These are phyloP conservation scores for Allantophomopsis cytisporea DNA, from an alignment of 2,329 filamentous ascomycete species.

Conservation along the genomic window DNA sequence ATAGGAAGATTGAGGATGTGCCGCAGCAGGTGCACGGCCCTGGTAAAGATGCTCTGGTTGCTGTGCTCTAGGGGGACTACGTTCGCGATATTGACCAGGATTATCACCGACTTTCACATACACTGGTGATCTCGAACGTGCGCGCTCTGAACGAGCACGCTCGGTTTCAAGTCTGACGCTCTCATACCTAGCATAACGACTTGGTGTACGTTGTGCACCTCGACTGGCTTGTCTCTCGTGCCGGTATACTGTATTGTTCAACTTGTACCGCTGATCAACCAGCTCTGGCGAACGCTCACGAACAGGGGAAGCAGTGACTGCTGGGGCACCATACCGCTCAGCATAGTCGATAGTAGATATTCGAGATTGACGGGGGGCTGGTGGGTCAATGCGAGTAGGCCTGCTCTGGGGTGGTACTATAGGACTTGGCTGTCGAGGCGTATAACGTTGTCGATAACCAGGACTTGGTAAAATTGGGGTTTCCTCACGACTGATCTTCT, in stretches of 20 bases:
- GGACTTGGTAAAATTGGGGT: not conserved
- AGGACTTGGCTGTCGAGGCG: not conserved
- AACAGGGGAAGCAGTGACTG: conserved; percentile 6
- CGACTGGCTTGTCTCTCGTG: conserved; percentile 17
- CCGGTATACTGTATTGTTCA: conserved; percentile 18
- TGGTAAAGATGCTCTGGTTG: conserved; percentile 17
- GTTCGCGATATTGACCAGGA: conserved; percentile 16
- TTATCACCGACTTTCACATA: conserved; percentile 16
- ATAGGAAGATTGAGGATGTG: conserved; percentile 15
- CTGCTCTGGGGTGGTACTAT: not conserved
- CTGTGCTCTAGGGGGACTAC: conserved; percentile 13
- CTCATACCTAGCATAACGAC: conserved; percentile 19
- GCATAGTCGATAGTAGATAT: conserved; percentile 11
- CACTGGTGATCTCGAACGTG: conserved; percentile 20
- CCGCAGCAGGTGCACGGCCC: conserved; percentile 10
- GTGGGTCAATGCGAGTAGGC: conserved; percentile 8
- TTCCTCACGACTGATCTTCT: not conserved
- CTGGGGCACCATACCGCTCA: conserved; percentile 9
- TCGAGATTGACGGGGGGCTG: conserved; percentile 6
- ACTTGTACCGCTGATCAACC: conserved; percentile 17
- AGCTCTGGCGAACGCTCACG: conserved; percentile 17
- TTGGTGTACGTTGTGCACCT: conserved; percentile 13
- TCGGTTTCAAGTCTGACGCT: conserved; percentile 18
- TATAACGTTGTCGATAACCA: too few species aligned
- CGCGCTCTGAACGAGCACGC: conserved; percentile 14